A percentile compares a stretch with the other conserved stretches of the same genome.
Evolutionary conservation across 805 yeast species (phyloP).

Genomic region (Candida yuanshanica): DNA sequence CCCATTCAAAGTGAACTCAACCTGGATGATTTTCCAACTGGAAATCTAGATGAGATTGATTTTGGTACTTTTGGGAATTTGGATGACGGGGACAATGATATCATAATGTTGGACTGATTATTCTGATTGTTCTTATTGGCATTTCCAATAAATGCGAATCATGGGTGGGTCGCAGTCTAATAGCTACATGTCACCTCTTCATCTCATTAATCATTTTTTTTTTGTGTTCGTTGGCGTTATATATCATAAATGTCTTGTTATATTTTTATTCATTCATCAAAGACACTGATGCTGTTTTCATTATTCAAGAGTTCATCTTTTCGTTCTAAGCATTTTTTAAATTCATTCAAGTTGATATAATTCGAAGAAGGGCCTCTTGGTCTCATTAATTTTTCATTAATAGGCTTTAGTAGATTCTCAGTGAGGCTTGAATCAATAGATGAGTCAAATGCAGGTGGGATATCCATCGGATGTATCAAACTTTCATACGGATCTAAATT

Average conservation of each 20-base stretch:
- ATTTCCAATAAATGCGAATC: too few relatives aligned
- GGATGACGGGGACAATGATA: constrained; percentile 5
- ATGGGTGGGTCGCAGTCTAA: too few relatives aligned
- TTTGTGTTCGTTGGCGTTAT: constrained; percentile 1
- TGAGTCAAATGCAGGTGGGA: constrained; percentile 10
- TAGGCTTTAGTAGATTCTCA: background rate
- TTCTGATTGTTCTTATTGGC: background rate
- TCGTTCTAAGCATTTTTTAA: constrained; percentile 2
- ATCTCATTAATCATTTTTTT: too few relatives aligned
- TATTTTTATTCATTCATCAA: background rate
- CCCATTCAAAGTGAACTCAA: constrained; percentile 2
- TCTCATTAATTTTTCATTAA: constrained; percentile 1
- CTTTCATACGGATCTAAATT: constrained; percentile 19
- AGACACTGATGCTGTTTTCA: background rate
- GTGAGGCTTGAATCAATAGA: background rate
- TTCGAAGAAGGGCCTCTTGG: constrained; percentile 14
- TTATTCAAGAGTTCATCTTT: background rate
- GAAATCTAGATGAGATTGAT: constrained; percentile 9
- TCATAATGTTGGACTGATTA: constrained; percentile 11
- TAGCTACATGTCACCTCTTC: too few relatives aligned
- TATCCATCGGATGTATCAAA: constrained; percentile 21
- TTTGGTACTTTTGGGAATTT: constrained; percentile 11
- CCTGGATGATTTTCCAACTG: constrained; percentile 6
- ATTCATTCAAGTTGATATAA: constrained; percentile 13
- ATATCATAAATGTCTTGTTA: too few relatives aligned